Evolutionary conservation across 352 stramenopile genomes (phyloP), one percentile per base, ranked within the genome.

Genomic region (Phytophthora uliginosa): DNA sequence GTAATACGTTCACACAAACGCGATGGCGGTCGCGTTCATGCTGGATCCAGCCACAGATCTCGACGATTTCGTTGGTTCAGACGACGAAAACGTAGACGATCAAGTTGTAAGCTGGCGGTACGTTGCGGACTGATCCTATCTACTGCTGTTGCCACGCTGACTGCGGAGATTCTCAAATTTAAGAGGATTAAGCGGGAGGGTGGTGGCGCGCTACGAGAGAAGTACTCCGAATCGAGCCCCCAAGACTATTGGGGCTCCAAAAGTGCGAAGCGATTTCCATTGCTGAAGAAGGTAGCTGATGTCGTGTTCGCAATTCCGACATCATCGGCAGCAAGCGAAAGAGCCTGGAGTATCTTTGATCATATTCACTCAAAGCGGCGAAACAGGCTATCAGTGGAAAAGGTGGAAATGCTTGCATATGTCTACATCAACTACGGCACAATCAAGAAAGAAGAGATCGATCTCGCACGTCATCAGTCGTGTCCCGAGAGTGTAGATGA

Each of bases 361-460:
- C 62, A 63, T 42, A 69, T 69, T 42, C 62, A 69, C 33, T 69
- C 53, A 20, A 69, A 63, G 53, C 38, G 40, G 3, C 62, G 62
- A 10, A 63, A 69, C 15, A n/a, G 40, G 38, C 28, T 69, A 0
- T 69, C 42, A 1, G 62, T 69, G 20, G 40, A 60, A 18, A 69
- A 57, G 26, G 52, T 61, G 47, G 40, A 69, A 24, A 69, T 62
- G 28, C 55, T 69, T 26, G 40, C 52, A 18, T 69, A 45, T 20
- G 38, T 69, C 17, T 69, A 62, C 38, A 58, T 62, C 40, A 63
- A 63, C 53, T 56, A 69, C 13, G 62, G 62, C 17, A 51, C 52
- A 9, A 48, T 62, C 17, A 5, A 38, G 18, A 24, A 42, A 5
- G 61, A 61, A 18, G 42, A 36, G 8, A 56, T 62, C 12, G 62